phyloP scores from a whole-genome alignment of 768 basidiomycete species.

The Lactarius evosmus region DNA sequence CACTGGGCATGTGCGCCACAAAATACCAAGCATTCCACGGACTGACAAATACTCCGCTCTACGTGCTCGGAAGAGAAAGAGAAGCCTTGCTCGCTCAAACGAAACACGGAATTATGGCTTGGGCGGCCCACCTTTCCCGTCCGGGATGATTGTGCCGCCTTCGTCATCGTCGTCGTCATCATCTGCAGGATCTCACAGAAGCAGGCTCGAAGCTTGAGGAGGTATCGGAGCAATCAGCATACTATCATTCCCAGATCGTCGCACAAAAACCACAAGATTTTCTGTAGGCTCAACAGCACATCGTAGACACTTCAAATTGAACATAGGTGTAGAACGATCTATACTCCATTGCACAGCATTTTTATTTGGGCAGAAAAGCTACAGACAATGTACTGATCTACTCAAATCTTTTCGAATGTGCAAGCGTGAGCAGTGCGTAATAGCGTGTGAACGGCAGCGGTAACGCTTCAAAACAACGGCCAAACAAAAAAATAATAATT shows the following conservation, averaged over 20 bases:
- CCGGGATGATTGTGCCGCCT: neutral
- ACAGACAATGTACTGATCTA: no score
- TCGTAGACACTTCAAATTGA: no score
- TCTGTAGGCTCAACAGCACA: no score
- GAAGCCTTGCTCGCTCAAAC: neutral
- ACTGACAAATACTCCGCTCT: neutral
- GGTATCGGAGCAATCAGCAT: neutral
- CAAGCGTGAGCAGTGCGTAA: no score
- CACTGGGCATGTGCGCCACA: neutral
- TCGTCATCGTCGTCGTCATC: neutral
- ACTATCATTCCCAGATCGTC: no score
- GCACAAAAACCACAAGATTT: no score
- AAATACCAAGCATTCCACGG: neutral
- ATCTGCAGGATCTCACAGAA: neutral
- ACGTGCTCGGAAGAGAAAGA: neutral
- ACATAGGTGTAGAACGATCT: no score
- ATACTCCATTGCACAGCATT: no score
- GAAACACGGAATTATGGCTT: neutral
- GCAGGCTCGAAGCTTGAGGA: no score
- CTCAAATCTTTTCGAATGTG: no score
- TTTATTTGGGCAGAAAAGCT: no score
- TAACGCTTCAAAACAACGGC: neutral
- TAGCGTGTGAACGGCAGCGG: no score
- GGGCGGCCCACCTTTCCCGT: neutral
- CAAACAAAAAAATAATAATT: conserved; percentile 2